These are phyloP conservation scores for Macrotyloma uniflorum DNA, from an alignment of 306 rosid genomes.

Conservation along the genomic window DNA sequence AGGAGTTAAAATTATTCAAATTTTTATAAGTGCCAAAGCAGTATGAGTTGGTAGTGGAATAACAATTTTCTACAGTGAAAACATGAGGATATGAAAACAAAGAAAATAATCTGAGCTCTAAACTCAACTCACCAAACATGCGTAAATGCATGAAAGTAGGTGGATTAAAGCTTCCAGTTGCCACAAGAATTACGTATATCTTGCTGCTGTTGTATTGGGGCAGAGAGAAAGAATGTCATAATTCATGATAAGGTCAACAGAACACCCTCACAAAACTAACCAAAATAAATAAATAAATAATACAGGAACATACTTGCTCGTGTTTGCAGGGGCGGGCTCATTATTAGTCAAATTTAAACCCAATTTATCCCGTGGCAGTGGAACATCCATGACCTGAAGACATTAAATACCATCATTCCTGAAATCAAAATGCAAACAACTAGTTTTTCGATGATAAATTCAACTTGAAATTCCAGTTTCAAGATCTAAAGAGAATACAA, in stretches of 20 bases:
- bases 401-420: not conserved
- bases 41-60: not conserved
- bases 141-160: constrained; percentile 96
- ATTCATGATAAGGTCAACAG: constrained; percentile 6
- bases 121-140: constrained; percentile 70
- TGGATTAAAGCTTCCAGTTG: constrained; percentile 94
- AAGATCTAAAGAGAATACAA: not conserved
- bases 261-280: not conserved
- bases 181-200: constrained; percentile 67
- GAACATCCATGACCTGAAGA: constrained; percentile 56
- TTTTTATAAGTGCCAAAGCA: not conserved
- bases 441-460: not conserved
- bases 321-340: constrained; percentile 29
- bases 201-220: constrained; percentile 46
- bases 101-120: not conserved
- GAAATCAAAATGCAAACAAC: not conserved
- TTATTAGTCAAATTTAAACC: constrained; percentile 46
- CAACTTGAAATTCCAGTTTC: not conserved
- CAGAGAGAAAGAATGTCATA: constrained; percentile 6
- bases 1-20: not conserved
- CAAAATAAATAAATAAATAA: not conserved
- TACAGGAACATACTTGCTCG: constrained; percentile 46
- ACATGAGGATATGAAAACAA: not conserved
- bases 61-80: not conserved
- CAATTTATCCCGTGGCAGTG: constrained; percentile 58